Percentiles rank a stretch among this genome's conserved stretches.
phyloP scores from a whole-genome alignment of 345 rosid species.

The Lepidium sativum region DNA sequence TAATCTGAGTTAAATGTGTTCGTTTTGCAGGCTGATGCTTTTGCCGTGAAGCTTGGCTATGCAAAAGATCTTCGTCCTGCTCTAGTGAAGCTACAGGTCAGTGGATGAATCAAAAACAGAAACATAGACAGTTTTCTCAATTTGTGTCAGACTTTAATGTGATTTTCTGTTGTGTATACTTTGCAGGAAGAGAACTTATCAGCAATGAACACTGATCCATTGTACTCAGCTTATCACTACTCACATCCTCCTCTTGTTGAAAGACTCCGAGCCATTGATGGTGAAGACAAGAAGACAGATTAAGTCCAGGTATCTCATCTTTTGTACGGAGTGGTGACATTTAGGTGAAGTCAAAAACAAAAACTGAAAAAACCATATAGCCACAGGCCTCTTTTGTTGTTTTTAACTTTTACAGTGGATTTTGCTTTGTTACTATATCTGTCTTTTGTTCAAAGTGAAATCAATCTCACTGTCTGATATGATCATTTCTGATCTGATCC shows the following conservation, averaged over 20 bases:
- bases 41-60: conserved; percentile 90
- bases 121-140: neutral
- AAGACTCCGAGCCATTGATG: conserved; percentile 76
- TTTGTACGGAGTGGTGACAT: neutral
- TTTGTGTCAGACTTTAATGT: neutral
- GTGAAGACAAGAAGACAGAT: conserved; percentile 61
- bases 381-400: conserved; percentile 6
- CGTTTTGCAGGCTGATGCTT: conserved; percentile 78
- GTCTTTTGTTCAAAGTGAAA: neutral
- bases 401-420: neutral
- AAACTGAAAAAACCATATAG: neutral
- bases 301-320: conserved; percentile 23
- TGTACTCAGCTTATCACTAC: conserved; percentile 96
- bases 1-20: neutral
- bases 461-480: neutral
- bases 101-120: neutral
- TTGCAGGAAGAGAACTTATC: conserved; percentile 94
- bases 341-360: neutral
- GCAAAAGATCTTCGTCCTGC: conserved; percentile 72
- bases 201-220: conserved; percentile 94
- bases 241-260: conserved; percentile 97
- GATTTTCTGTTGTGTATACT: neutral
- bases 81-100: conserved; percentile 97
- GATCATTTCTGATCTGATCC: too few species aligned
- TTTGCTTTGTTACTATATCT: conserved; percentile 1